Conservation (phyloP, 805 yeast genomes). For the Wickerhamiella qilinensis region DNA sequence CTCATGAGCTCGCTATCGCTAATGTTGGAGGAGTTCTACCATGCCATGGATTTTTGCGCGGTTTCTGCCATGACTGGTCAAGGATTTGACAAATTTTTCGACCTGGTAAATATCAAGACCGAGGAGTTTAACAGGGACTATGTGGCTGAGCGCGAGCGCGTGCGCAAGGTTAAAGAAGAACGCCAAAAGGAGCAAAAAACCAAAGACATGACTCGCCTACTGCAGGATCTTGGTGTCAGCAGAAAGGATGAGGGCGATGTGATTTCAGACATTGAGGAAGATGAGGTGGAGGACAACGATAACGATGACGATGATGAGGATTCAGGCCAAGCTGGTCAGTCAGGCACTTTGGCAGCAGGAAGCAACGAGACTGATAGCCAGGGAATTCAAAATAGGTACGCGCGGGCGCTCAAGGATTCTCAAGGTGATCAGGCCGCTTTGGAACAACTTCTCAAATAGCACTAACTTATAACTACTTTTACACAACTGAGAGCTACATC, state of each 20-base stretch:
- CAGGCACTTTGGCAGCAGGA: too few relatives aligned
- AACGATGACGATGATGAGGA: constrained; percentile 8
- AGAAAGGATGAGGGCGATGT: constrained; percentile 35
- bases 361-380: neutral
- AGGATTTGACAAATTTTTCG: constrained; percentile 82
- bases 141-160: constrained; percentile 70
- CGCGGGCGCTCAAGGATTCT: constrained; percentile 18
- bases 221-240: constrained; percentile 69
- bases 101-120: constrained; percentile 72
- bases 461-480: neutral
- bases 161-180: constrained; percentile 58
- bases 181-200: constrained; percentile 60
- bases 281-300: constrained; percentile 10
- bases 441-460: neutral
- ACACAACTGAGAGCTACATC: neutral
- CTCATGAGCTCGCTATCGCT: constrained; percentile 87
- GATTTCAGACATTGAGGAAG: constrained; percentile 38
- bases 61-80: constrained; percentile 87
- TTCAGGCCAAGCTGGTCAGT: neutral
- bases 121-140: constrained; percentile 77
- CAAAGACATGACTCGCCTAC: constrained; percentile 49
- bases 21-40: constrained; percentile 90
- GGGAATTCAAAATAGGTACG: constrained; percentile 6
- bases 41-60: constrained; percentile 81
- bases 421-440: neutral